Conservation (phyloP, 371 early-diverging fungal genomes). For the Choanephora cucurbitarum region DNA sequence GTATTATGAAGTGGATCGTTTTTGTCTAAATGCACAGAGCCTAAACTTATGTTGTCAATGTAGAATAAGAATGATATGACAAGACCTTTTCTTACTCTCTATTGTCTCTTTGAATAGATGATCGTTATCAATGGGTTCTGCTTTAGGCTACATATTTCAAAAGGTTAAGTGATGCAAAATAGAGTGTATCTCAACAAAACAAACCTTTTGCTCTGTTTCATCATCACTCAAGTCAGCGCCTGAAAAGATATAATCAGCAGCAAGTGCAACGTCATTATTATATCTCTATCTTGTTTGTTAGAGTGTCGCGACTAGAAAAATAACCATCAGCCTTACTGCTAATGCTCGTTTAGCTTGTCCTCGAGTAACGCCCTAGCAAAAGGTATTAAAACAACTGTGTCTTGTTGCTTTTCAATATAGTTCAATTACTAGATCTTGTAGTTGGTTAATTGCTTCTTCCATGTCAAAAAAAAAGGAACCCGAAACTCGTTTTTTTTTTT, state of each 20-base stretch:
- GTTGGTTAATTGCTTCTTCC: slow-evolving; percentile 2
- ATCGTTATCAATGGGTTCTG: not conserved
- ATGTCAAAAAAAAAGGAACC: not conserved
- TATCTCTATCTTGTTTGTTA: slow-evolving; percentile 45
- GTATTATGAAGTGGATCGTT: not conserved
- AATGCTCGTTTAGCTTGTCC: slow-evolving; percentile 45
- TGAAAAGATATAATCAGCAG: slow-evolving; percentile 57
- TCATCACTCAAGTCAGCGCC: slow-evolving; percentile 33
- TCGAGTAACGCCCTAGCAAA: slow-evolving; percentile 37
- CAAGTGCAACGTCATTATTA: slow-evolving; percentile 52
- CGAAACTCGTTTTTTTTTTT: not conserved
- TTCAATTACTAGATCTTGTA: not conserved
- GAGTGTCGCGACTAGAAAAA: not conserved
- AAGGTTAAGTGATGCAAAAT: no score
- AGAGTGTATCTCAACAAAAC: no score
- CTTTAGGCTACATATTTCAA: no score
- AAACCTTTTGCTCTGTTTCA: no score
- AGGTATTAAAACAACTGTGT: not conserved
- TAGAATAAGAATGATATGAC: no score
- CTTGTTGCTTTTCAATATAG: not conserved
- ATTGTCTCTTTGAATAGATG: not conserved
- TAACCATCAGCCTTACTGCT: slow-evolving; percentile 27
- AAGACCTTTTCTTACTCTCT: no score
- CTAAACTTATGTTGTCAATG: not conserved
- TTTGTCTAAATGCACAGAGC: slow-evolving; percentile 7